Percentiles rank a stretch among this genome's conserved stretches.
phyloP scores from a whole-genome alignment of 75 land plant species.

The Sequoiadendron giganteum region DNA sequence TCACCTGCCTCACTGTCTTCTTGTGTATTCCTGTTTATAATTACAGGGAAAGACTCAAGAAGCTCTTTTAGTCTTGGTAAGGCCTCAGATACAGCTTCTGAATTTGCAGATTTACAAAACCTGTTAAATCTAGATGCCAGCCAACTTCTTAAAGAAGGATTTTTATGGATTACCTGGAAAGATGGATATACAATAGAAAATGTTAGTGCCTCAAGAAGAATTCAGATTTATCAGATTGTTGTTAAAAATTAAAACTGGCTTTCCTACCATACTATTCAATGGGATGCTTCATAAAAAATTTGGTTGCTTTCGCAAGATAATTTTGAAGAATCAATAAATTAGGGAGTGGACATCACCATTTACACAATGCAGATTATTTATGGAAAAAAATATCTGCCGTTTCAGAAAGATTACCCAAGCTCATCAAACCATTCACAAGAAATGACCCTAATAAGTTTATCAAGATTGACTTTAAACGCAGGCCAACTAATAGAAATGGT shows the following conservation, averaged over 20 bases:
- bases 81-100: conserved; percentile 42
- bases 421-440: background rate
- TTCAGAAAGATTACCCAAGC: background rate
- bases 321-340: background rate
- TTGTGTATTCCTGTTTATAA: conserved; percentile 12
- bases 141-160: conserved; percentile 73
- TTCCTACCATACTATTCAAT: background rate
- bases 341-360: background rate
- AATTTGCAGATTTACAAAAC: conserved; percentile 36
- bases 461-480: background rate
- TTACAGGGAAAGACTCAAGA: conserved; percentile 40
- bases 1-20: conserved; percentile 41
- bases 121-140: conserved; percentile 58
- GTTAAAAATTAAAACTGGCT: background rate
- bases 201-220: background rate
- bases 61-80: conserved; percentile 38
- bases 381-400: background rate
- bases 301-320: background rate
- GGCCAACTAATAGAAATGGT: background rate
- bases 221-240: background rate
- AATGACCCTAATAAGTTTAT: background rate
- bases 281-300: background rate
- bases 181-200: conserved; percentile 2
- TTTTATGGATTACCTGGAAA: conserved; percentile 64
- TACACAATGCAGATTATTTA: background rate